phyloP scores from a whole-genome alignment of 2,329 filamentous ascomycete species.

The Penicillium sclerotigenum region DNA sequence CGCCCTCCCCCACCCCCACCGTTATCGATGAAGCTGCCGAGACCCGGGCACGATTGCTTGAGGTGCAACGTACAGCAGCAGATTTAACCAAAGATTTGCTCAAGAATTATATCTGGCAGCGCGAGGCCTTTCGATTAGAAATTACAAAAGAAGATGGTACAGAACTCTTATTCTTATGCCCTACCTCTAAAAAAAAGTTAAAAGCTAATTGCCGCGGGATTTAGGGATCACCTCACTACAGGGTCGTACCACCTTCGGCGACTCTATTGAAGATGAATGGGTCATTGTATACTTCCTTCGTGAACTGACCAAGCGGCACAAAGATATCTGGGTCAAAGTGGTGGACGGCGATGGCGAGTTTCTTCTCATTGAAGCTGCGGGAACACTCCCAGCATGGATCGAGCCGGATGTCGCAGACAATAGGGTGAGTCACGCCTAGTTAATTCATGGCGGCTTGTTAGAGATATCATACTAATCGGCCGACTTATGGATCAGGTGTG shows the following conservation, averaged over 20 bases:
- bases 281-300: constrained; percentile 85
- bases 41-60: constrained; percentile 61
- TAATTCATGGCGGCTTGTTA: neutral
- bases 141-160: constrained; percentile 59
- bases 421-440: constrained; percentile 48
- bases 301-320: constrained; percentile 70
- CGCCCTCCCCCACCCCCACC: constrained; percentile 57
- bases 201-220: constrained; percentile 9
- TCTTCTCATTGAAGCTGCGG: constrained; percentile 88
- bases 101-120: constrained; percentile 93
- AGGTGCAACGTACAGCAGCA: constrained; percentile 66
- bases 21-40: constrained; percentile 53
- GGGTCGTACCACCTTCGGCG: constrained; percentile 81
- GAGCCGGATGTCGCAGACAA: constrained; percentile 86
- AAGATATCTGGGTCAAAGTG: constrained; percentile 75
- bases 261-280: constrained; percentile 97
- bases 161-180: constrained; percentile 19
- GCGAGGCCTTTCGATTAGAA: constrained; percentile 72
- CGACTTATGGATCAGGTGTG: constrained; percentile 57
- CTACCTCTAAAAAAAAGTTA: neutral
- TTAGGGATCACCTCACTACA: constrained; percentile 59
- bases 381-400: constrained; percentile 81
- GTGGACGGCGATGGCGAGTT: constrained; percentile 93
- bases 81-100: constrained; percentile 63
- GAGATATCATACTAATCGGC: neutral